Base-by-base conservation (phyloP, 2,329 filamentous ascomycete genomes). In the Calonectria hongkongensis region DNA sequence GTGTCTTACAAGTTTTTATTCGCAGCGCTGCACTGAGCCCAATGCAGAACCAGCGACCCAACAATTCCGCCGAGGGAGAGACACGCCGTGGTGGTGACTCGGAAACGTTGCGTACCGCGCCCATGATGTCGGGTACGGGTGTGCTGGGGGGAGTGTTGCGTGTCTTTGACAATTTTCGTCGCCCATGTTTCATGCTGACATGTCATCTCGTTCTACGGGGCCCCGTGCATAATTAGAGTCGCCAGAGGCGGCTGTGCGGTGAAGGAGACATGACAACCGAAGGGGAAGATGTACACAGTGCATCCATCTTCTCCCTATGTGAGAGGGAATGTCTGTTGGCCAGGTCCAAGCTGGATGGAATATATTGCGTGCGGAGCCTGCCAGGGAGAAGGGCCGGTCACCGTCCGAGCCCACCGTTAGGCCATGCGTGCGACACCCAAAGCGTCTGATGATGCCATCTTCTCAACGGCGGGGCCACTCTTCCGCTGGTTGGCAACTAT, bases 371-470 rank as follows among this genome's bases (percentile, higher is more conserved):
- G 75, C 69, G 73, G 75, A 68, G 74, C 36, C 68, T 67, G 51
- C 75, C 74, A 75, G 63, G 51, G 50, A 76, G 74, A 67, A 63
- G 54, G 66, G 68, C 66, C 77, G 77, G 77, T 67, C 75, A 79
- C 78, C 36, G 77, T 79, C 77, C 77, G 77, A 72, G 68, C 58
- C 74, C 68, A 72, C 75, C 66, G 65, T 68, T 73, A 56, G 56
- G 27, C 51, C 68, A 74, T 66, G 68, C 73, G 68, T 73, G 68
- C 73, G 62, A 51, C 66, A 45, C 58, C 62, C 48, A 56, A 71
- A 71, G 71, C 60, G 43, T 71, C 65, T 72, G 69, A 66, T 47
- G 67, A 74, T 75, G 76, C 70, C 48, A 76, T 72, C 66, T 66
- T 39, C 48, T 43, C 76, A 67, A 68, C 68, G 47, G 58, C 65